Evolutionary conservation across 2,329 filamentous ascomycete genomes (phyloP), one percentile per base, ranked within the genome.

Genomic region (Aspergillus costaricaensis): DNA sequence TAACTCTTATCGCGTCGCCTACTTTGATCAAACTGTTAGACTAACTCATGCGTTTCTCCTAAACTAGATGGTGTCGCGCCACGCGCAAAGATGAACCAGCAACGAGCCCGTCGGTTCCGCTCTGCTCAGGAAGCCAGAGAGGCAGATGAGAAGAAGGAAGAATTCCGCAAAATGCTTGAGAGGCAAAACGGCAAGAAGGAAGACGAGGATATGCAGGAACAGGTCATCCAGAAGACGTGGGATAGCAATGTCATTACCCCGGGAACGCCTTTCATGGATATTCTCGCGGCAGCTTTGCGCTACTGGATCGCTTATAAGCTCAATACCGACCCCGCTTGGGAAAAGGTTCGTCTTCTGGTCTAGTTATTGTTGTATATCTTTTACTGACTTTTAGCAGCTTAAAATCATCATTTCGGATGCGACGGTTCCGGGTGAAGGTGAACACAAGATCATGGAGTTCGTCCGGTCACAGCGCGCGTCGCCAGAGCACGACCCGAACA

Each of bases 391-490:
- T 36, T 19, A 3, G 53, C 71, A 83, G 78, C 83, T 97, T 76
- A 99, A 99, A 83, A 86, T 99, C 76, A 96, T 99, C 77, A 98
- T 99, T 67, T 99, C 95, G 8, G 95, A 99, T 81, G 94, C 95
- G 57, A 97, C 94, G 43, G 93, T 99, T 41, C 95, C 95, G 57
- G 95, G 95, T 73, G 95, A 99, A 80, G 95, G 95, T 74, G 95
- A 99, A 80, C 95, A 99, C 78, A 99, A 99, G 79, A 98, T 99
- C 73, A 99, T 99, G 95, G 89, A 95, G 68, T 99, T 98, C 75
- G 87, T 99, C 67, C 89, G 95, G 70, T 96, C 94, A 39, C 96
- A 99, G 77, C 88, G 95, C 70, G 87, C 90, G 53, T 95, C 91
- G 56, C 89, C 93, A 5, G 89, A 96, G 65, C 92, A 99, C 76